Evolutionary conservation across 116 monocot genomes (phyloP), one percentile per base, ranked within the genome.

Genomic region (Trichopus zeylanicus): DNA sequence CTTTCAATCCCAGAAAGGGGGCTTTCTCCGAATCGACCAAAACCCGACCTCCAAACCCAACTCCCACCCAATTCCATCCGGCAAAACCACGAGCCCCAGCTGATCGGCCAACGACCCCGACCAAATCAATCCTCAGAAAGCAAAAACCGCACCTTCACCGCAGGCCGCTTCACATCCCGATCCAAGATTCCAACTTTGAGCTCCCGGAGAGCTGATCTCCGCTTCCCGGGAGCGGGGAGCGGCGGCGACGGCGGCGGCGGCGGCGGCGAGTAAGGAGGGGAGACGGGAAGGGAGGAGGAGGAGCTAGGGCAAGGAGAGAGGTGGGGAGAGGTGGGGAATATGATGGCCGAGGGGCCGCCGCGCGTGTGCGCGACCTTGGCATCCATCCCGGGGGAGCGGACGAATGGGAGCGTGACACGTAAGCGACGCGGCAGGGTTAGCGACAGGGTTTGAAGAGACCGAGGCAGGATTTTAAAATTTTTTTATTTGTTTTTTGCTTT

Each of bases 281-380:
- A 13, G 42, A 42, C n/a, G 18, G 42, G n/a, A 42, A 12, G 42
- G 13, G 42, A n/a, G n/a, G 12, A 42, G 8, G 37, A 15, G 37
- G 37, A 8, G 37, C 42, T 42, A 42, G 42, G 42, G 42, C 42
- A 42, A 42, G 42, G 37, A 37, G 37, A 37, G 15, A 0, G 16
- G 55, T 9, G 56, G 56, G 56, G 26, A 8, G 26, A 27, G 56
- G 16, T 29, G 56, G 29, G n/a, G 56, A 27, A 18, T 31, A n/a
- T 28, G n/a, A 28, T 56, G 29, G 29, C 15, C 12, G 31, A 15
- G 54, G 56, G 56, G 30, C 53, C 24, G 53, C 12, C 28, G 53
- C 28, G 53, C 53, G 26, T 54, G 53, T 54, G 53, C 26, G 53
- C 53, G 53, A 23, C 53, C 53, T 28, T 12, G 53, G 28, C 28